Percentiles rank a stretch among this genome's conserved stretches.
These are phyloP conservation scores for Pseudovirgaria hyperparasitica DNA, from an alignment of 2,329 filamentous ascomycete genomes.

Conservation along the genomic window DNA sequence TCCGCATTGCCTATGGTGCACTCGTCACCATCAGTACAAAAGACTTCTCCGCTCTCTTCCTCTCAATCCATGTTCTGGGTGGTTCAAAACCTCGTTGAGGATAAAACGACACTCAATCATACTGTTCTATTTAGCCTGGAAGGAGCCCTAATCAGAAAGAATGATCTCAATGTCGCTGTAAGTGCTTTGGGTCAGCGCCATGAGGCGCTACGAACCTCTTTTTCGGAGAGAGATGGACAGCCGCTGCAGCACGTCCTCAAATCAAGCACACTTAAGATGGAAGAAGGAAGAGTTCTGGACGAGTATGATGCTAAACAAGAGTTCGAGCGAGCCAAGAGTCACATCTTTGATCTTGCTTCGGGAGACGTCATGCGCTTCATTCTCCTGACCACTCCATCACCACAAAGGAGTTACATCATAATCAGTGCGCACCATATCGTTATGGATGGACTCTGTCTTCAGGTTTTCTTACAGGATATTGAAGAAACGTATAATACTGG, in stretches of 20 bases:
- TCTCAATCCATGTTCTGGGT: slow-evolving; percentile 10
- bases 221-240: slow-evolving; percentile 1
- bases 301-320: slow-evolving; percentile 2
- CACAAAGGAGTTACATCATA: slow-evolving; percentile 11
- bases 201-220: slow-evolving; percentile 4
- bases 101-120: slow-evolving; percentile 6
- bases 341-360: slow-evolving; percentile 10
- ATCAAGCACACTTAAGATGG: slow-evolving; percentile 1
- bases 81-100: slow-evolving; percentile 4
- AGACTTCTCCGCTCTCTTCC: slow-evolving; percentile 4
- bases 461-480: slow-evolving; percentile 13
- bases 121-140: slow-evolving; percentile 1
- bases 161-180: not conserved
- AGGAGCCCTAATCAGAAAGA: not conserved
- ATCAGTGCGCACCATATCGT: slow-evolving; percentile 22
- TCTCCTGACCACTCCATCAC: slow-evolving; percentile 5
- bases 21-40: too few species aligned
- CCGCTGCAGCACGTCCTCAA: slow-evolving; percentile 4
- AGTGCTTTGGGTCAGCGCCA: not conserved
- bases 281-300: not conserved
- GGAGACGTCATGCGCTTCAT: slow-evolving; percentile 11
- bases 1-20: not conserved
- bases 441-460: slow-evolving; percentile 18
- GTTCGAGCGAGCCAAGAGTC: slow-evolving; percentile 3
- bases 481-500: slow-evolving; percentile 6